Evolutionary conservation across 2,329 filamentous ascomycete species (phyloP).

Genomic region (Trichoderma sp.): DNA sequence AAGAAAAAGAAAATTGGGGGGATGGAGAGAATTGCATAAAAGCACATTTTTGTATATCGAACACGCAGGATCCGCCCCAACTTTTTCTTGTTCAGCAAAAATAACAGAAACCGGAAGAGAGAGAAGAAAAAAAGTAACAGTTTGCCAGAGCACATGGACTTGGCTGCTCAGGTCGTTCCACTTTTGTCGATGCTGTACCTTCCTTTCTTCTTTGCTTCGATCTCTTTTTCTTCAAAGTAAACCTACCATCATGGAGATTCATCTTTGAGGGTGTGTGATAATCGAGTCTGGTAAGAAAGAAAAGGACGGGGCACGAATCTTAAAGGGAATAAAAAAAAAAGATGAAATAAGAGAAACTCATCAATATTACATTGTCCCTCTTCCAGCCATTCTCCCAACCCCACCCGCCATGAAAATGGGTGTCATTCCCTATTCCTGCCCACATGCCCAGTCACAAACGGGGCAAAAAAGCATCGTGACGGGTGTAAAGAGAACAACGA

Average conservation of each 20-base stretch:
- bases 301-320: not conserved
- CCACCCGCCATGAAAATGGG: not conserved
- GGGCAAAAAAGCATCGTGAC: not conserved
- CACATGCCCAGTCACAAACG: not conserved
- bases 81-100: not conserved
- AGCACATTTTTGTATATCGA: not conserved
- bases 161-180: not conserved
- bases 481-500: not conserved
- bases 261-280: not conserved
- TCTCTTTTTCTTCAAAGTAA: not conserved
- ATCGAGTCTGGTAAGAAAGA: not conserved
- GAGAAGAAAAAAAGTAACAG: not conserved
- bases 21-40: not conserved
- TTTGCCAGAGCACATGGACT: not conserved
- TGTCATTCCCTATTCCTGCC: not conserved
- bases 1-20: not conserved
- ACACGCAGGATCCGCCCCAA: not conserved
- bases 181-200: not conserved
- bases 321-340: not conserved
- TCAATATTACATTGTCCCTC: not conserved
- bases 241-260: too few species aligned
- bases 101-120: not conserved
- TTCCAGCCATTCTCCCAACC: not conserved
- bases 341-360: not conserved
- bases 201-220: not conserved